Evolutionary conservation across 2,329 filamentous ascomycete species (phyloP), one percentile per base, ranked within the genome.

Genomic region (Tolypocladium inflatum): DNA sequence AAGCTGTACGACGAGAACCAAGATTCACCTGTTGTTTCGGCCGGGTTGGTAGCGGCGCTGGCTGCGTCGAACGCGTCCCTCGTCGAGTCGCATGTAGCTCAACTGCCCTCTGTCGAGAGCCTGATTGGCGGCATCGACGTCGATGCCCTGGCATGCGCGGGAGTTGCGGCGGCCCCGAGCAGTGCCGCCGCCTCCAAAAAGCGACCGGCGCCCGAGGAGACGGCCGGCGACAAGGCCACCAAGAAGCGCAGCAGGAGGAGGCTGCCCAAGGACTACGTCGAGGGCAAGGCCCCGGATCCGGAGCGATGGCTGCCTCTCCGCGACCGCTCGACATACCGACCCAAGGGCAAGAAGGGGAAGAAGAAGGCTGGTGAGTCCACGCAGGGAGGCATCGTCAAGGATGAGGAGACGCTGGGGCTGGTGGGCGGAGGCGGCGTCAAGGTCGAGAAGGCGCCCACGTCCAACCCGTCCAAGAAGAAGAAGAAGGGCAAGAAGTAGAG

Each of bases 241-340:
- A 85, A 84, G 67, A 76, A 81, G 60, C 85, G 83, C 68, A 82
- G 81, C 66, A 77, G 81, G 69, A 81, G 78, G 58, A 83, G 83
- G 64, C 77, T 89, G 66, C 88, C 88, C 38, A 90, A 90, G 73
- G 81, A 86, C 66, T 90, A 84, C 67, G 89, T 91, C 59, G 82
- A 89, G 56, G 84, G 81, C 65, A 95, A 91, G 78, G 86, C 85
- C 63, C 83, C 90, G 39, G 94, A 99, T 71, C 87, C 91, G 0
- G 94, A 99, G 74, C 82, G 94, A 62, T 99, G 94, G 94, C 75
- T 99, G 60, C 93, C 94, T 15, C 78, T 97, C 67, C 86, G 89
- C 56, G 94, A 99, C 71, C 83, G 94, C 58, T 94, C 89, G 65
- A 89, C 85, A 45, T 99, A 96, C 74, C 80, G 89, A 54, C 91